phyloP scores from a whole-genome alignment of 2,329 filamentous ascomycete genomes.

The Zalaria sp. region DNA sequence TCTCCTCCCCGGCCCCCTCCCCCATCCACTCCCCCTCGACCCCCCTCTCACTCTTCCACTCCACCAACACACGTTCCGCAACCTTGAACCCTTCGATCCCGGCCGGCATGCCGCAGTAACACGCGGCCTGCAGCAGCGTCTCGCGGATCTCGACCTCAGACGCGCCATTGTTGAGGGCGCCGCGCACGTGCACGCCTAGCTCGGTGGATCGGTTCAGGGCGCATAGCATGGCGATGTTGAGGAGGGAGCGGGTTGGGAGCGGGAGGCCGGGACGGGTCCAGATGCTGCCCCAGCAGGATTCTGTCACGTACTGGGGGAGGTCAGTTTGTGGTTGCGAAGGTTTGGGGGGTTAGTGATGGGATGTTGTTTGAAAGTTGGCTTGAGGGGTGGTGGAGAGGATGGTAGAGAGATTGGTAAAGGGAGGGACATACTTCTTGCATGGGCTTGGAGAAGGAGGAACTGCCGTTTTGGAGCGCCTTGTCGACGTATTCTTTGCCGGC shows the following conservation, averaged over 20 bases:
- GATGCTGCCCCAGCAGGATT: slow-evolving; percentile 49
- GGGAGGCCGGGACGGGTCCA: slow-evolving; percentile 51
- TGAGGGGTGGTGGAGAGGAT: background rate
- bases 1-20: background rate
- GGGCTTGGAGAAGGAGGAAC: slow-evolving; percentile 44
- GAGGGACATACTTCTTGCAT: slow-evolving; percentile 39
- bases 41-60: slow-evolving; percentile 30
- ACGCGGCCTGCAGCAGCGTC: slow-evolving; percentile 35
- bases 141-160: slow-evolving; percentile 50
- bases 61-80: slow-evolving; percentile 35
- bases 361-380: background rate
- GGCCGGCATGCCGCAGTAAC: slow-evolving; percentile 40
- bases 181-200: slow-evolving; percentile 46
- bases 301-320: slow-evolving; percentile 33
- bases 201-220: slow-evolving; percentile 46
- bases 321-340: background rate
- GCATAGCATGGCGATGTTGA: slow-evolving; percentile 53
- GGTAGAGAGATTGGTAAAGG: background rate
- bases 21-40: slow-evolving; percentile 3
- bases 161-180: slow-evolving; percentile 48
- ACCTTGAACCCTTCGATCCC: slow-evolving; percentile 41
- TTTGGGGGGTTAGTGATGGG: background rate
- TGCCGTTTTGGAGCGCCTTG: slow-evolving; percentile 38
- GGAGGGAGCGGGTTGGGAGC: slow-evolving; percentile 44
- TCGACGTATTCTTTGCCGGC: slow-evolving; percentile 49